Evolutionary conservation across 768 basidiomycete species (phyloP).

Genomic region (Psilocybe azurescens): DNA sequence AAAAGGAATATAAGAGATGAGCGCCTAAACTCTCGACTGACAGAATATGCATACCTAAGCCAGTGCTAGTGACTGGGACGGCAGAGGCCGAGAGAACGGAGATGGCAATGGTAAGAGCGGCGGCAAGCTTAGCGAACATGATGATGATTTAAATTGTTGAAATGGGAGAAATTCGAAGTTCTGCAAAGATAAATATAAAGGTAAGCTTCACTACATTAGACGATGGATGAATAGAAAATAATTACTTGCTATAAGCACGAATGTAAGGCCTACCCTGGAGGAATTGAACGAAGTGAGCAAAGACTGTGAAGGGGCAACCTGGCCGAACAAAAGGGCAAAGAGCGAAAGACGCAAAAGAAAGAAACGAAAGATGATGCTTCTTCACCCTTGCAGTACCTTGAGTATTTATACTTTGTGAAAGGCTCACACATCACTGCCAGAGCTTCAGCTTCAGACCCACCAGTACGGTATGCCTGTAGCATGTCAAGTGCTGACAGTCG

Average conservation of each 20-base stretch:
- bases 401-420: slow-evolving; percentile 22
- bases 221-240: slow-evolving; percentile 6
- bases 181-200: neutral
- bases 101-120: slow-evolving; percentile 31
- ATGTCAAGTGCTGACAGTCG: slow-evolving; percentile 22
- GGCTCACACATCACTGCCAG: too few species aligned
- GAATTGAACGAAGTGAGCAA: slow-evolving; percentile 32
- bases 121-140: slow-evolving; percentile 46
- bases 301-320: slow-evolving; percentile 44
- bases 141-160: slow-evolving; percentile 22
- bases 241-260: slow-evolving; percentile 33
- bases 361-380: slow-evolving; percentile 25
- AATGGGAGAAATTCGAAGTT: slow-evolving; percentile 23
- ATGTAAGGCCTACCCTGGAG: slow-evolving; percentile 36
- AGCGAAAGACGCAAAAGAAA: slow-evolving; percentile 22
- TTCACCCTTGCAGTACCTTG: neutral
- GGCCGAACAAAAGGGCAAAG: slow-evolving; percentile 38
- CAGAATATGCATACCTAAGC: slow-evolving; percentile 27
- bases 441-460: slow-evolving; percentile 2
- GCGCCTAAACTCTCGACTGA: neutral
- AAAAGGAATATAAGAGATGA: neutral
- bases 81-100: slow-evolving; percentile 37
- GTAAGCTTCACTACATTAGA: slow-evolving; percentile 5
- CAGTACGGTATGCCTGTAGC: slow-evolving; percentile 3
- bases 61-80: slow-evolving; percentile 33